Evolutionary conservation across 2,329 filamentous ascomycete species (phyloP).

Genomic region (Hymenoscyphus fraxineus): DNA sequence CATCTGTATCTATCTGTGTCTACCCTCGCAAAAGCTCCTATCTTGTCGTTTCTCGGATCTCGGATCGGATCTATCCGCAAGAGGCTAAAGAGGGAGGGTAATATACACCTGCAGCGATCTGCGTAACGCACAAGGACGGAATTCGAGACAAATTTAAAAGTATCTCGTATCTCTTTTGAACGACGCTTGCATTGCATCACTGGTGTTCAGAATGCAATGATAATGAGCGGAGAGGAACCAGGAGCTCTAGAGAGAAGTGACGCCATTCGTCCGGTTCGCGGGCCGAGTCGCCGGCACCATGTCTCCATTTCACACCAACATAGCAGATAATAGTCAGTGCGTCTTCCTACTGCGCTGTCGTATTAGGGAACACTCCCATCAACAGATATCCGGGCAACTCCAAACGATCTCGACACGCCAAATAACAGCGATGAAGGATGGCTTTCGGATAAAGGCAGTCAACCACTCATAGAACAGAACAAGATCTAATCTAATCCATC

Average conservation of each 20-base stretch:
- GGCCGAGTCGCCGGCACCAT: neutral
- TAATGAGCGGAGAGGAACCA: neutral
- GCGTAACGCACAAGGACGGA: neutral
- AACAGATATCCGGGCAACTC: no score
- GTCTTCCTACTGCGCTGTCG: no score
- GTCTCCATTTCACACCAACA: neutral
- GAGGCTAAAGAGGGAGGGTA: neutral
- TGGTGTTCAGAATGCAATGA: neutral
- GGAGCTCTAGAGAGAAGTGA: neutral
- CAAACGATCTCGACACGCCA: no score
- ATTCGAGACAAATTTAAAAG: neutral
- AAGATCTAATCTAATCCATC: constrained; percentile 13
- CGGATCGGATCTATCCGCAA: neutral
- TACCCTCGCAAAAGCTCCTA: neutral
- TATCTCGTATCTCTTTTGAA: neutral
- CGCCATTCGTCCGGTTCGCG: neutral
- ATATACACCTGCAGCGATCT: neutral
- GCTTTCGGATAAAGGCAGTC: neutral
- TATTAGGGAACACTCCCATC: no score
- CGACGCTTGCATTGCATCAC: neutral
- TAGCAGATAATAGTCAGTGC: no score
- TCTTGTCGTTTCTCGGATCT: neutral
- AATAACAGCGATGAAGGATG: no score
- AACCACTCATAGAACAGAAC: neutral
- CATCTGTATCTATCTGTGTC: no score